Conservation (phyloP, 2,329 filamentous ascomycete genomes). For the Verruconis gallopava region DNA sequence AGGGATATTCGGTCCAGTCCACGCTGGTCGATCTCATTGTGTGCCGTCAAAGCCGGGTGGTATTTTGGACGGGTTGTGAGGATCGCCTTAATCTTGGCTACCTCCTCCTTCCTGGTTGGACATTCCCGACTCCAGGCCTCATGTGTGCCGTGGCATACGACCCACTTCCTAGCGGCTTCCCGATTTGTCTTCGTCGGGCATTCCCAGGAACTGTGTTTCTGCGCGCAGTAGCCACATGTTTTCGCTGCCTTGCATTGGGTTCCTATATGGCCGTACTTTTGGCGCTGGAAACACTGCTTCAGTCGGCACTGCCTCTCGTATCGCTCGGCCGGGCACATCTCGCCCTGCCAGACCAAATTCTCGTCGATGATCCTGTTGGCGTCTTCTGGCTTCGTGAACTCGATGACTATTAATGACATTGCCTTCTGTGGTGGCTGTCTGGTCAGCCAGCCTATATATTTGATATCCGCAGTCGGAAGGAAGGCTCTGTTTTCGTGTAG, state of each 20-base stretch:
- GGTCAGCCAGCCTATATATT: conserved; percentile 13
- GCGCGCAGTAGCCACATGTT: too few species aligned
- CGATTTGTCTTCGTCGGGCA: conserved; percentile 10
- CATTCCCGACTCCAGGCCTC: too few species aligned
- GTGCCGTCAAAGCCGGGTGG: too few species aligned
- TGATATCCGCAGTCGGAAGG: too few species aligned
- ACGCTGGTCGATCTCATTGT: too few species aligned
- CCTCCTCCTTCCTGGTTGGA: conserved; percentile 13
- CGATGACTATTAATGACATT: conserved; percentile 10
- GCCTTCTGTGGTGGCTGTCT: conserved; percentile 10
- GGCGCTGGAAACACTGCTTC: too few species aligned
- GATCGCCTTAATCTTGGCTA: conserved; percentile 12
- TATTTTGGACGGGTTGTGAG: too few species aligned
- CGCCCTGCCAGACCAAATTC: conserved; percentile 13
- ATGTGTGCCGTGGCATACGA: too few species aligned
- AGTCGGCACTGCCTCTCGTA: conserved; percentile 13
- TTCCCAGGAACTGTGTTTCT: conserved; percentile 11
- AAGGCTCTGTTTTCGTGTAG: conserved; percentile 14
- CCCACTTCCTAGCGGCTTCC: conserved; percentile 12
- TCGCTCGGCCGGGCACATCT: conserved; percentile 12
- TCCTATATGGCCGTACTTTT: too few species aligned
- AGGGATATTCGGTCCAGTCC: too few species aligned
- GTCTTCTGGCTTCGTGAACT: conserved; percentile 14
- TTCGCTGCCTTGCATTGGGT: too few species aligned
- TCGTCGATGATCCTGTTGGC: conserved; percentile 15